A percentile compares a stretch with the other conserved stretches of the same genome.
Evolutionary conservation across 176 grass and related monocot genomes (phyloP).

Genomic region (Aechmea fasciata): DNA sequence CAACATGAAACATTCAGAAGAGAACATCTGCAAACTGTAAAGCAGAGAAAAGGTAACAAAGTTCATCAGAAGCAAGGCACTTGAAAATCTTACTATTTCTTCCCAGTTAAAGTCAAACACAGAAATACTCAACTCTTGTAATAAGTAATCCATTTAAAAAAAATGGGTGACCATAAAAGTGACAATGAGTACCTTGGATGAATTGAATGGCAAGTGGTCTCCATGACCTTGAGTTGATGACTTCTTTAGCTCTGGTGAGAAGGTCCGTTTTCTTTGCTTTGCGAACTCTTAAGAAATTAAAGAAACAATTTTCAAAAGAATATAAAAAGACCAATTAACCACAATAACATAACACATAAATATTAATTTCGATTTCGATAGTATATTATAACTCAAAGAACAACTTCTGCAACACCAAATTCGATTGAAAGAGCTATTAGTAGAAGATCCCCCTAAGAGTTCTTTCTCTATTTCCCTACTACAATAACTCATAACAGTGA

Average conservation of each 20-base stretch:
- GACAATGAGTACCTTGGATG: neutral
- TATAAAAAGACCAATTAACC: neutral
- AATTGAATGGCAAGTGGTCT: neutral
- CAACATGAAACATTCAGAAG: neutral
- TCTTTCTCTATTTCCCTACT: too few relatives aligned
- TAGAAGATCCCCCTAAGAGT: too few relatives aligned
- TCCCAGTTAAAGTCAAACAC: neutral
- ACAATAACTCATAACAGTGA: too few relatives aligned
- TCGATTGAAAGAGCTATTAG: too few relatives aligned
- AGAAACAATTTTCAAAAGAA: neutral
- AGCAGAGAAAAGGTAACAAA: neutral
- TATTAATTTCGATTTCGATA: too few relatives aligned
- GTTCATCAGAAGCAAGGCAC: neutral
- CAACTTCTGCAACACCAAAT: too few relatives aligned
- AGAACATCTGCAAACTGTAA: neutral
- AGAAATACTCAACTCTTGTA: neutral
- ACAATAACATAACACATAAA: too few relatives aligned
- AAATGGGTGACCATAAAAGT: neutral
- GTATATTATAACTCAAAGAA: too few relatives aligned
- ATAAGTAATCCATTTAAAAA: neutral
- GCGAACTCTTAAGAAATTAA: constrained; percentile 19
- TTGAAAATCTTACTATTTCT: neutral
- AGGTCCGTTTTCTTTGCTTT: constrained; percentile 21
- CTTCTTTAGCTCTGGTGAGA: constrained; percentile 16
- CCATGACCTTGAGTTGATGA: constrained; percentile 2